Evolutionary conservation across 75 land plant genomes (phyloP).

Genomic region (Adiantum capillusveneris): DNA sequence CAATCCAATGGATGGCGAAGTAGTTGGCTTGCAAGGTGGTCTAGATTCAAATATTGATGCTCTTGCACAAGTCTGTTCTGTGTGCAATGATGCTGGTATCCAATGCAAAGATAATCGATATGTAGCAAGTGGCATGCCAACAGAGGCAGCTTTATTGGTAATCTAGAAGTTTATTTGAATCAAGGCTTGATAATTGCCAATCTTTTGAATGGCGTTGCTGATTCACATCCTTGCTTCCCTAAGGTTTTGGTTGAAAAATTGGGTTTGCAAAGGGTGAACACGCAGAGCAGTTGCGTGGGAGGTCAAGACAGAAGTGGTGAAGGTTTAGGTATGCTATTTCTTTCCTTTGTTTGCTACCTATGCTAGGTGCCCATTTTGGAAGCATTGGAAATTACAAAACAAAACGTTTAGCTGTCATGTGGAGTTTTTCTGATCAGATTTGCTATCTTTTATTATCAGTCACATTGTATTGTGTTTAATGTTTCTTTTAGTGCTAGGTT

Average conservation of each 20-base stretch:
- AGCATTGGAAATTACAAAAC: too few relatives aligned
- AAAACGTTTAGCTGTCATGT: too few relatives aligned
- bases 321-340: too few relatives aligned
- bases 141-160: slow-evolving; percentile 84
- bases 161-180: slow-evolving; percentile 2
- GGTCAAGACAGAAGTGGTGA: too few relatives aligned
- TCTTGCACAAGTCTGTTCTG: slow-evolving; percentile 62
- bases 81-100: slow-evolving; percentile 78
- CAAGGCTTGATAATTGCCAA: background rate
- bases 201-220: background rate
- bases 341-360: too few relatives aligned
- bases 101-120: slow-evolving; percentile 32
- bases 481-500: too few relatives aligned
- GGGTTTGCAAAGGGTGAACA: slow-evolving; percentile 54
- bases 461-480: too few relatives aligned
- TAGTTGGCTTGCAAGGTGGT: slow-evolving; percentile 35
- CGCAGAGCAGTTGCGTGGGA: background rate
- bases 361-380: too few relatives aligned
- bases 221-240: slow-evolving; percentile 3
- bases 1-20: slow-evolving; percentile 61
- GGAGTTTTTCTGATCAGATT: too few relatives aligned
- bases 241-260: slow-evolving; percentile 91
- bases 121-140: slow-evolving; percentile 72
- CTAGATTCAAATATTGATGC: slow-evolving; percentile 66
- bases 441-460: too few relatives aligned